phyloP scores from a whole-genome alignment of 176 grass and related monocot genomes.

The Cenchrus fungigraminus region DNA sequence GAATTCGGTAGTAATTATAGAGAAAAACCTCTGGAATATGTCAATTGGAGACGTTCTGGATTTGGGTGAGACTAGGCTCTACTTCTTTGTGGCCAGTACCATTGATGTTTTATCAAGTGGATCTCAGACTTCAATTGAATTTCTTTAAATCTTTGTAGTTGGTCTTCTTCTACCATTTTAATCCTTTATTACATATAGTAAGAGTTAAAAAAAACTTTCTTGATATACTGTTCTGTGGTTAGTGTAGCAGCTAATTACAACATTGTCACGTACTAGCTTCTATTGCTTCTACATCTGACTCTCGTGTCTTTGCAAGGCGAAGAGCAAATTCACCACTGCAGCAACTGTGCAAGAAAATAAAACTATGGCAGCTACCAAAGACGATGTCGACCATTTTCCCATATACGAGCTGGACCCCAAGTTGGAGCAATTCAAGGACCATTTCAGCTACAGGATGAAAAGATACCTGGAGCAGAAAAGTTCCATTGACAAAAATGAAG shows the following conservation, averaged over 20 bases:
- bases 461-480: conserved; percentile 67
- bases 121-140: background rate
- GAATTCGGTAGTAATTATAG: background rate
- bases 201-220: background rate
- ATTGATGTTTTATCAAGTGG: background rate
- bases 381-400: conserved; percentile 47
- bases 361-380: conserved; percentile 42
- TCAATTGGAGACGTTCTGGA: background rate
- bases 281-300: background rate
- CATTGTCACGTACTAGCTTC: background rate
- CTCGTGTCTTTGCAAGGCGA: conserved; percentile 47
- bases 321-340: conserved; percentile 55
- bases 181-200: background rate
- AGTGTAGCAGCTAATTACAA: background rate
- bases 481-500: conserved; percentile 73
- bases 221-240: background rate
- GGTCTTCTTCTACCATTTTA: background rate
- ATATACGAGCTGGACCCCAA: conserved; percentile 71
- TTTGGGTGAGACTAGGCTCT: background rate
- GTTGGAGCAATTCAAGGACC: conserved; percentile 69
- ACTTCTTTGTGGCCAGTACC: background rate
- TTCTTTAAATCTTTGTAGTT: background rate
- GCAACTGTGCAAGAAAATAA: conserved; percentile 40
- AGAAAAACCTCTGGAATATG: background rate
- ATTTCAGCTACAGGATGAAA: conserved; percentile 75